phyloP scores from a whole-genome alignment of 1,284 basidiomycete genomes.

The Flammula alnicola region DNA sequence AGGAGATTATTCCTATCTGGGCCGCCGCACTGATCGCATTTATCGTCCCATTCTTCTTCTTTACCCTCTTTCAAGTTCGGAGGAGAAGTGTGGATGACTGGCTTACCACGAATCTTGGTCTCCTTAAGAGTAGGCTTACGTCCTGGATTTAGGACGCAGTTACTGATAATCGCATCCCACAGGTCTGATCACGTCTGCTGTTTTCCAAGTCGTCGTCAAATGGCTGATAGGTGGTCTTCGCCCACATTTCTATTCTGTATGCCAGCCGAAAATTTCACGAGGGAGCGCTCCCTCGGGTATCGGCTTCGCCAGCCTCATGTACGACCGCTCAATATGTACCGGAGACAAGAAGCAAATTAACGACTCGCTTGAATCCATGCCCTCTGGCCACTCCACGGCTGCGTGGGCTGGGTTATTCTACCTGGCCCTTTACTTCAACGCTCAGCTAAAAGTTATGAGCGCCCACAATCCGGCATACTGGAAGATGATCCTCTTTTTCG shows the following conservation, averaged over 20 bases:
- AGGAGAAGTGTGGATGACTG: constrained; percentile 49
- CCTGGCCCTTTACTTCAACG: constrained; percentile 60
- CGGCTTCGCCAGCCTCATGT: constrained; percentile 53
- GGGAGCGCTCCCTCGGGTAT: constrained; percentile 40
- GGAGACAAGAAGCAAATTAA: constrained; percentile 56
- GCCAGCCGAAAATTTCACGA: constrained; percentile 46
- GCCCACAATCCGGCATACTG: constrained; percentile 59
- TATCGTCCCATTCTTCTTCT: constrained; percentile 57
- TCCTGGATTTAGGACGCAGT: not conserved
- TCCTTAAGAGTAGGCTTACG: constrained; percentile 51
- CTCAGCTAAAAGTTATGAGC: constrained; percentile 60
- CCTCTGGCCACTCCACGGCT: constrained; percentile 52
- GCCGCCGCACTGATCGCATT: constrained; percentile 57
- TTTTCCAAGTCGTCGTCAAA: constrained; percentile 58
- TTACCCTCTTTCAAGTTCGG: constrained; percentile 51
- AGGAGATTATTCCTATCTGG: constrained; percentile 59
- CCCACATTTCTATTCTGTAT: constrained; percentile 57
- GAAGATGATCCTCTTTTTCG: constrained; percentile 64
- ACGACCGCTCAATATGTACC: constrained; percentile 54
- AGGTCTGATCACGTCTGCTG: constrained; percentile 35
- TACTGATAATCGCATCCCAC: not conserved
- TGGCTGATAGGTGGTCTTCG: constrained; percentile 57
- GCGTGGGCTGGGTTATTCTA: constrained; percentile 56
- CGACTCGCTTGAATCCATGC: constrained; percentile 56
- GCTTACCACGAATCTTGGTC: constrained; percentile 54